Evolutionary conservation across 371 early-diverging fungal species (phyloP).

Genomic region (Syncephalastrum racemosum): DNA sequence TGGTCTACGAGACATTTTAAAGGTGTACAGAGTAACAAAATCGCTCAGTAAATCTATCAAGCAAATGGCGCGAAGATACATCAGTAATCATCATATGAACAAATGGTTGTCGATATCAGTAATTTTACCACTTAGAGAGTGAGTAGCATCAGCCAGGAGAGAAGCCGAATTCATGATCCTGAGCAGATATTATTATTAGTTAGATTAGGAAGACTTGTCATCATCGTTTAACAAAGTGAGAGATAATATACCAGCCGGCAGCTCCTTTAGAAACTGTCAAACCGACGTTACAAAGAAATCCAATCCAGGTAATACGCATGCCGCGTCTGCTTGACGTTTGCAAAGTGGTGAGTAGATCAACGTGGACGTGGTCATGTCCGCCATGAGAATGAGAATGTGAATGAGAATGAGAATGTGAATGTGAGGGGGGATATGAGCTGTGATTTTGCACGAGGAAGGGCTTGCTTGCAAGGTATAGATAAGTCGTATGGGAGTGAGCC

Average conservation of each 20-base stretch:
- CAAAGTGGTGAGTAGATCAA: no score
- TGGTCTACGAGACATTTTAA: conserved; percentile 63
- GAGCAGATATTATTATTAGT: no score
- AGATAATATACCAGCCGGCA: conserved; percentile 57
- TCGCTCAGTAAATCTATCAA: conserved; percentile 63
- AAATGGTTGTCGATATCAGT: background rate
- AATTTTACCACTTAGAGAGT: conserved; percentile 62
- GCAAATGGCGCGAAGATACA: background rate
- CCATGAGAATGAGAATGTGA: no score
- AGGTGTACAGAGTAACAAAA: conserved; percentile 69
- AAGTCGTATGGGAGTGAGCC: no score
- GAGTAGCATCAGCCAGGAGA: conserved; percentile 67
- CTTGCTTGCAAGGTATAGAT: no score
- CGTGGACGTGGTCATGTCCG: no score
- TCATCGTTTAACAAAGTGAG: no score
- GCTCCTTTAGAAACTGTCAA: conserved; percentile 66
- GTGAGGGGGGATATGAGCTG: no score
- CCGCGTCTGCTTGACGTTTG: conserved; percentile 32
- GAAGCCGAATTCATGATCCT: conserved; percentile 66
- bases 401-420: no score
- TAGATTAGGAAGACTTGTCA: no score
- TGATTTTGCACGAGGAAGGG: no score
- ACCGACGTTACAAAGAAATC: conserved; percentile 63
- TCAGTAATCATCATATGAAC: background rate
- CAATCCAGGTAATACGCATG: conserved; percentile 64